Conservation (phyloP, 108 stramenopile species). For the Cyclotella baltica region DNA sequence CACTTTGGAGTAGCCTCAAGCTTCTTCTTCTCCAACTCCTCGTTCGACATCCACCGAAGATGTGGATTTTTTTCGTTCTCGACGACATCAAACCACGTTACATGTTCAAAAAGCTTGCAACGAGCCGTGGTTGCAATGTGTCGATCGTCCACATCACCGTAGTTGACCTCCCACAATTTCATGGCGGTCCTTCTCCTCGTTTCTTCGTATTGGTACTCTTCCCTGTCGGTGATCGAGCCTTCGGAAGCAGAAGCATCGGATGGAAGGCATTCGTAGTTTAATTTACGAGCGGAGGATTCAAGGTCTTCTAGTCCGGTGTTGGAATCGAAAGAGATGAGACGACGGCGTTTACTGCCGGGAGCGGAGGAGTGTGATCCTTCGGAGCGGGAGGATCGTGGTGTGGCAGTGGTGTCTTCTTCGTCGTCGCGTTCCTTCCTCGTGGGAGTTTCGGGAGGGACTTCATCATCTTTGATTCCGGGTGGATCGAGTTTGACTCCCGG, state of each 20-base stretch:
- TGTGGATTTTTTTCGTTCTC: neutral
- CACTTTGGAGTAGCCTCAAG: constrained; percentile 6
- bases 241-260: constrained; percentile 18
- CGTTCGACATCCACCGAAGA: neutral
- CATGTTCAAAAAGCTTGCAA: constrained; percentile 30
- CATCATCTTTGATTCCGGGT: neutral
- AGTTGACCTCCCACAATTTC: constrained; percentile 21
- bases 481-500: neutral
- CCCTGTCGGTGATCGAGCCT: neutral
- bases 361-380: constrained; percentile 6
- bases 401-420: no score
- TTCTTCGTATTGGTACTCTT: constrained; percentile 13
- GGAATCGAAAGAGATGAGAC: constrained; percentile 17
- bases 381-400: neutral
- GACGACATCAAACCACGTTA: constrained; percentile 18
- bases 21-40: neutral
- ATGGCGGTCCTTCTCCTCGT: neutral
- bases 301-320: constrained; percentile 17
- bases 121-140: constrained; percentile 10
- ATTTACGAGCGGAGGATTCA: neutral
- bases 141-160: constrained; percentile 23
- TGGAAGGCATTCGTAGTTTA: constrained; percentile 12
- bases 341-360: constrained; percentile 17
- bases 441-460: no score
- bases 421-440: no score